These are phyloP conservation scores for Peziza echinospora DNA, from an alignment of 495 filamentous ascomycete species.

Conservation along the genomic window DNA sequence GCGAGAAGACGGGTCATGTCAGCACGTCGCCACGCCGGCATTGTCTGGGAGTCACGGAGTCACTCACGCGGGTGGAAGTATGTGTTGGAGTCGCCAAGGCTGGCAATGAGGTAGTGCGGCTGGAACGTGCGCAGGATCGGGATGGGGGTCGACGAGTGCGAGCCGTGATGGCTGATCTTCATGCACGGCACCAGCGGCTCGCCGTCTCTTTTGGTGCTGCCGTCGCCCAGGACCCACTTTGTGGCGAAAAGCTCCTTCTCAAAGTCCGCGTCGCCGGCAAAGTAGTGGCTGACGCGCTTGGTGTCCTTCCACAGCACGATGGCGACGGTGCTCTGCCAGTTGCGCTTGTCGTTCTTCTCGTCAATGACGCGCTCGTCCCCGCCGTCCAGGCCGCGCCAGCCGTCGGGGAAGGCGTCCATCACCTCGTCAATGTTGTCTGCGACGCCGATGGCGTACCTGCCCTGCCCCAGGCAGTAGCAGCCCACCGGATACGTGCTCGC, in stretches of 20 bases:
- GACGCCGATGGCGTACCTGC: too few relatives aligned
- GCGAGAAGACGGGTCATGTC: too few relatives aligned
- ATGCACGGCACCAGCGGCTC: background rate
- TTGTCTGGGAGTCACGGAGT: too few relatives aligned
- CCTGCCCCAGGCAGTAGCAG: too few relatives aligned
- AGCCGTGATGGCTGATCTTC: background rate
- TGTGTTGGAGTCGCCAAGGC: background rate
- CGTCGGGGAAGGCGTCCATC: too few relatives aligned
- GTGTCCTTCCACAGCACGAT: background rate
- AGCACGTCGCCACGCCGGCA: too few relatives aligned
- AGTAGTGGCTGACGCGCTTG: background rate
- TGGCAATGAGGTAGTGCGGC: background rate
- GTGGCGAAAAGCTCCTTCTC: background rate
- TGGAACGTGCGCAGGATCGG: background rate
- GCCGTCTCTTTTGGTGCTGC: background rate
- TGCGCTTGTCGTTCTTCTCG: too few relatives aligned
- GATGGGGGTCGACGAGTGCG: background rate
- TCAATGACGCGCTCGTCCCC: too few relatives aligned
- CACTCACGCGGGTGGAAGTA: background rate
- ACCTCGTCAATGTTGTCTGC: too few relatives aligned
- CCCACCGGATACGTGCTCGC: too few relatives aligned
- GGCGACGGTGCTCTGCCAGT: background rate
- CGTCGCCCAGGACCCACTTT: background rate
- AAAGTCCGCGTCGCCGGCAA: background rate
- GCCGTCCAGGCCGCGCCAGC: too few relatives aligned